Evolutionary conservation across 768 basidiomycete species (phyloP).

Genomic region (Hericium erinaceus): DNA sequence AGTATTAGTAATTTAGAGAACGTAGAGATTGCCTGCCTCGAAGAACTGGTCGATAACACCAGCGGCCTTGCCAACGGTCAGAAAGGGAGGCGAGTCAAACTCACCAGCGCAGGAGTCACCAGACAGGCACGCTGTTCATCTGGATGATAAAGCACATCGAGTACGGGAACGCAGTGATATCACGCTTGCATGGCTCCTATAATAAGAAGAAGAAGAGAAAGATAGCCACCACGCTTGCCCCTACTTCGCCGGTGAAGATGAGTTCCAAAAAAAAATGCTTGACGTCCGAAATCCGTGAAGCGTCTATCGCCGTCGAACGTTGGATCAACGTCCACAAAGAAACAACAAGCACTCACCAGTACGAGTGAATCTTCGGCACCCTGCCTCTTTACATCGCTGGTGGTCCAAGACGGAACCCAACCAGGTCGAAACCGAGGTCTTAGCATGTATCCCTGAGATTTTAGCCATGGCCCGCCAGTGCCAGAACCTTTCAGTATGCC

Average conservation of each 20-base stretch:
- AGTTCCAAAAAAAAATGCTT: no score
- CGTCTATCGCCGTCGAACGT: background rate
- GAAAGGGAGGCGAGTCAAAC: constrained; percentile 20
- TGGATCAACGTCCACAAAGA: background rate
- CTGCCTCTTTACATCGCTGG: background rate
- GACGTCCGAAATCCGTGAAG: background rate
- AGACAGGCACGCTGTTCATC: constrained; percentile 12
- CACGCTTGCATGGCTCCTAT: constrained; percentile 9
- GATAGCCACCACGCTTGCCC: background rate
- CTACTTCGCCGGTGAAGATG: no score
- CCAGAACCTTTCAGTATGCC: background rate
- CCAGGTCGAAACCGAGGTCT: background rate
- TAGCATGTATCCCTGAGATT: background rate
- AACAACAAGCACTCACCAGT: no score
- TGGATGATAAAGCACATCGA: constrained; percentile 13
- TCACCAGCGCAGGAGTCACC: constrained; percentile 25
- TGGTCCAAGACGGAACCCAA: background rate
- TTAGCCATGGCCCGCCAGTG: background rate
- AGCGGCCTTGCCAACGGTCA: constrained; percentile 26
- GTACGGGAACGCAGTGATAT: constrained; percentile 19
- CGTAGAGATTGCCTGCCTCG: constrained; percentile 17
- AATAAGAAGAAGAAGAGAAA: background rate
- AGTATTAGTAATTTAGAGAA: no score
- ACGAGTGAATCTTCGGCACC: no score
- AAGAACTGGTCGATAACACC: constrained; percentile 24